Percentiles rank a stretch among this genome's conserved stretches.
Evolutionary conservation across 192 early-diverging fungal species (phyloP).

Genomic region (Nowakowskiella sp.): DNA sequence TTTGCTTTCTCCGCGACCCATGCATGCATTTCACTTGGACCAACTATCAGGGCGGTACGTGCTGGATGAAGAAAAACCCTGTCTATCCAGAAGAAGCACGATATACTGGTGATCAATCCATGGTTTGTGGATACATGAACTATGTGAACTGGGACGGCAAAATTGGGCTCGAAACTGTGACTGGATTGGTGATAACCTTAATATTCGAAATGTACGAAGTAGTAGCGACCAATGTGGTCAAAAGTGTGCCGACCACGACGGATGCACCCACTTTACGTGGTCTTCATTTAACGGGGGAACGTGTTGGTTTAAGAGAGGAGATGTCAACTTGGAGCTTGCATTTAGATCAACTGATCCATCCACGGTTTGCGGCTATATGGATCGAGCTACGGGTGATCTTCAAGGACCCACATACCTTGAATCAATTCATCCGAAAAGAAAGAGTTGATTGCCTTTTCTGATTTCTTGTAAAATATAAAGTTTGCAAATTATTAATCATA

Average conservation of each 20-base stretch:
- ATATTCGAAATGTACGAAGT: neutral
- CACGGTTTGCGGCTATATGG: too few species aligned
- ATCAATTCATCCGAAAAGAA: too few species aligned
- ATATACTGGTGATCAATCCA: neutral
- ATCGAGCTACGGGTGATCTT: too few species aligned
- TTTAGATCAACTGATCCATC: too few species aligned
- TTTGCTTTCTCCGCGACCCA: neutral
- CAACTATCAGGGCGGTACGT: neutral
- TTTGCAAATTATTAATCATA: too few species aligned
- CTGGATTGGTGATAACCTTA: neutral
- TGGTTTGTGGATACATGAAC: neutral
- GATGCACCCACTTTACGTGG: constrained; percentile 25
- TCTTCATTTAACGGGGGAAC: constrained; percentile 8
- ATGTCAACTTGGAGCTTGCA: too few species aligned
- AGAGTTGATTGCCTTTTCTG: too few species aligned
- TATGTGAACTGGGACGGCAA: neutral
- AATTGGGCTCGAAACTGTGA: neutral
- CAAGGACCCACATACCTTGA: too few species aligned
- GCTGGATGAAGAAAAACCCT: neutral
- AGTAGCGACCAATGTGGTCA: neutral
- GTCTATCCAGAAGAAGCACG: neutral
- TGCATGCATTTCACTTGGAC: neutral
- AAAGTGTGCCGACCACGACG: neutral
- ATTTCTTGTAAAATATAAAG: too few species aligned
- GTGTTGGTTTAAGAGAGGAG: too few species aligned